Evolutionary conservation across 305 asterid species (phyloP), one percentile per base, ranked within the genome.

Genomic region (Fraxinus floribunda): DNA sequence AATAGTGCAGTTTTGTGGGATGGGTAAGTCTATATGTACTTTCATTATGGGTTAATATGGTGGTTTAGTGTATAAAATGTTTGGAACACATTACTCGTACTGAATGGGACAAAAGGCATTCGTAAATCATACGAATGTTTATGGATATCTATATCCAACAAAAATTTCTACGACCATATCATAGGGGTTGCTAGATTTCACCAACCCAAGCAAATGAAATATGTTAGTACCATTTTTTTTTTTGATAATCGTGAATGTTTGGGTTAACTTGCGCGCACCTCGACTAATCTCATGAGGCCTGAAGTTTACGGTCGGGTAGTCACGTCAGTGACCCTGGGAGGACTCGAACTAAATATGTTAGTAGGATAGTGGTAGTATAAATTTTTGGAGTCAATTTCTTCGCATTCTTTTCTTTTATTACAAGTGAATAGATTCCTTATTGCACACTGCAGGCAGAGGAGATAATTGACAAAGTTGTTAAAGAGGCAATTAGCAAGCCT

Each of bases 401-500:
- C 15, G 20, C 60, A 10, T 13, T 49, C n/a, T n/a, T 52, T 52
- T 16, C 22, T n/a, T 52, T 22, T 62, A 8, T 62, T 35, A 24
- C 0, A 29, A 20, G 73, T 24, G 74, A 66, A 24, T 10, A 66
- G 38, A 26, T 66, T 66, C 30, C 35, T 4, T 3, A 18, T 57
- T 18, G 29, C 29, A 57, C 68, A 3, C 74, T 26, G 86, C 86
- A 89, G 92, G 88, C 88, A 26, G 91, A 89, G 35, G 92, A 89
- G 75, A 84, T 86, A n/a, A 84, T 89, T 74, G 92, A 89, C 82
- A 81, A 49, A 57, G 88, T 88, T 30, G 88, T 89, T 16, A 86
- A 79, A 9, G 92, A 89, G 81, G 92, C 89, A 79, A 86, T 89
- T 18, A 86, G 60, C 88, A 88, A 89, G 80, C 92, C 92, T 78